Conservation (phyloP, 1,284 basidiomycete genomes). For the Cutaneotrichosporon sp. region DNA sequence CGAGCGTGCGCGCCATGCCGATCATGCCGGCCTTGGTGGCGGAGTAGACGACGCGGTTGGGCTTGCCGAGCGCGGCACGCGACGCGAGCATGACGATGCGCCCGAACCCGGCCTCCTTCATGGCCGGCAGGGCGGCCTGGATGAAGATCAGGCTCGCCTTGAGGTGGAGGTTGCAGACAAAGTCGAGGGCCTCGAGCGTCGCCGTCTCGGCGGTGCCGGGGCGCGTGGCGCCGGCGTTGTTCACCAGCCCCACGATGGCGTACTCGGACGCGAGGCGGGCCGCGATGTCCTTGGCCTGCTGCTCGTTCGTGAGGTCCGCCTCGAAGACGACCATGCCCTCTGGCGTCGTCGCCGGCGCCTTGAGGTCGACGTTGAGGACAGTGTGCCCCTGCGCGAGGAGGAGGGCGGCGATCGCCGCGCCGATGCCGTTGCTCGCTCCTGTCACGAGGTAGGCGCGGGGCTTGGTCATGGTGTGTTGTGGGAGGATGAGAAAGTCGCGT, state of each 20-base stretch:
- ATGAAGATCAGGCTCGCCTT: constrained; percentile 12
- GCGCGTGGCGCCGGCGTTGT: constrained; percentile 26
- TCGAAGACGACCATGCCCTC: constrained; percentile 59
- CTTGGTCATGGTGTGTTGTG: constrained; percentile 10
- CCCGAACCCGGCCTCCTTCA: constrained; percentile 15
- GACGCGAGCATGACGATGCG: constrained; percentile 24
- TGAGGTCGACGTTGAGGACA: constrained; percentile 64
- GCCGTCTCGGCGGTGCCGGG: constrained; percentile 27
- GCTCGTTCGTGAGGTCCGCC: constrained; percentile 15
- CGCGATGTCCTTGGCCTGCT: constrained; percentile 5
- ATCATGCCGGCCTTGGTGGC: constrained; percentile 82
- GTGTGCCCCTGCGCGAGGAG: constrained; percentile 56
- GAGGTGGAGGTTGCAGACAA: constrained; percentile 83
- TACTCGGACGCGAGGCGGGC: constrained; percentile 4
- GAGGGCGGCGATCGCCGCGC: constrained; percentile 52
- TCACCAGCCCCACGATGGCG: constrained; percentile 20
- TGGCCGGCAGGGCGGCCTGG: constrained; percentile 11
- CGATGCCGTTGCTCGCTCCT: constrained; percentile 53
- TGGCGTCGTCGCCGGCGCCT: constrained; percentile 59
- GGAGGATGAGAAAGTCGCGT: neutral
- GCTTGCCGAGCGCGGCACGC: constrained; percentile 21
- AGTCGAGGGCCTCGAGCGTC: constrained; percentile 27
- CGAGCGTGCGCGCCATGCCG: constrained; percentile 62
- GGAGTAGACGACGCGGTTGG: constrained; percentile 84
- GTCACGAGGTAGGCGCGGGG: constrained; percentile 38